These are phyloP conservation scores for Sporormia fimetaria DNA, from an alignment of 495 filamentous ascomycete species.

Conservation along the genomic window DNA sequence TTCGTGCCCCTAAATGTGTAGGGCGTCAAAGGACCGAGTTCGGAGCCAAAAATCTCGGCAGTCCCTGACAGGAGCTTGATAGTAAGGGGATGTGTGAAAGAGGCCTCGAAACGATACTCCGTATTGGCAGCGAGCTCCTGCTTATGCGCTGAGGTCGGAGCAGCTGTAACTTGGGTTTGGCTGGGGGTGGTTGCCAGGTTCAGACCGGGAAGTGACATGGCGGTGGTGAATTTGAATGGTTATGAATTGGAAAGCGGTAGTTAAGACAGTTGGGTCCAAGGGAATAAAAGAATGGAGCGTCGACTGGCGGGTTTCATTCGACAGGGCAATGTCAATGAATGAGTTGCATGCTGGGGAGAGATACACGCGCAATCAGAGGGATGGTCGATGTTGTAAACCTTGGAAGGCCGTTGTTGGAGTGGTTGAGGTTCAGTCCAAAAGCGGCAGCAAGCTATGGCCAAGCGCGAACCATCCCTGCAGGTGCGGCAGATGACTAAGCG, in stretches of 20 bases:
- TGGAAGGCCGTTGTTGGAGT: too few relatives aligned
- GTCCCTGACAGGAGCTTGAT: constrained; percentile 61
- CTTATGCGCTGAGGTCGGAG: constrained; percentile 13
- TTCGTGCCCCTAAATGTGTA: constrained; percentile 80
- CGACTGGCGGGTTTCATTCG: too few relatives aligned
- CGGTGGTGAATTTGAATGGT: background rate
- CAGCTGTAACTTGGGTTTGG: constrained; percentile 1
- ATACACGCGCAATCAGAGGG: too few relatives aligned
- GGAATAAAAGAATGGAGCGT: too few relatives aligned
- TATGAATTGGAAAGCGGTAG: background rate
- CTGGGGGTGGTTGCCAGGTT: constrained; percentile 10
- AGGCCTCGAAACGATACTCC: constrained; percentile 91
- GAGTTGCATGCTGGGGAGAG: too few relatives aligned
- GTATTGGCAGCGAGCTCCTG: constrained; percentile 34
- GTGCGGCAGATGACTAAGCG: too few relatives aligned
- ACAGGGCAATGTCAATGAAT: too few relatives aligned
- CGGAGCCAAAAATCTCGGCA: constrained; percentile 92
- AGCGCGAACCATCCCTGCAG: too few relatives aligned
- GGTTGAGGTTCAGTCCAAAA: too few relatives aligned
- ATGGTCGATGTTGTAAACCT: too few relatives aligned
- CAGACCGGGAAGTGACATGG: constrained; percentile 23
- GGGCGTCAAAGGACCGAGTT: constrained; percentile 60
- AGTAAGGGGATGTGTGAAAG: constrained; percentile 38
- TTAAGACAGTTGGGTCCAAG: background rate
- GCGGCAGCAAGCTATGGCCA: too few relatives aligned